These are phyloP conservation scores for Penicillium sp. DNA, from an alignment of 2,329 filamentous ascomycete species.

Conservation along the genomic window DNA sequence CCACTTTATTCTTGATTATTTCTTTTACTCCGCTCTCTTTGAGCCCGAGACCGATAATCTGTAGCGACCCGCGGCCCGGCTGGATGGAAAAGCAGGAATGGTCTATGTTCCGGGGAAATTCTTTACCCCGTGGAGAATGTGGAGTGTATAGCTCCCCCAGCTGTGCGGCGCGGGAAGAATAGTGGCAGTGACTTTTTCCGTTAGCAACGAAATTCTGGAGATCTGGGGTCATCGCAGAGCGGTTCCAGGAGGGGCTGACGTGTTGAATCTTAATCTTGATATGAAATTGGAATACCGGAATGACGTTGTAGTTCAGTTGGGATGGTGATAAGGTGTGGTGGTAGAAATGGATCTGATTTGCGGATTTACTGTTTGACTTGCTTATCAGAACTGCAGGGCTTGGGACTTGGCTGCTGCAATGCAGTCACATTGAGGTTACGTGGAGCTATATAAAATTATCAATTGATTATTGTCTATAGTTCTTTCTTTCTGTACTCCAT, in stretches of 20 bases:
- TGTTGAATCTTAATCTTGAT: neutral
- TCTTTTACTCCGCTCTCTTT: neutral
- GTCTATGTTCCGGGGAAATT: slow-evolving; percentile 1
- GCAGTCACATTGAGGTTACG: neutral
- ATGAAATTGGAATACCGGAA: neutral
- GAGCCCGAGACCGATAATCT: neutral
- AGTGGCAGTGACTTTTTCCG: slow-evolving; percentile 14
- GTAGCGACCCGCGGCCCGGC: slow-evolving; percentile 1
- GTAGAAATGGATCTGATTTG: neutral
- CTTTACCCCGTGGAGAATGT: slow-evolving; percentile 12
- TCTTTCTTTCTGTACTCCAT: neutral
- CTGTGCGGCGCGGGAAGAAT: slow-evolving; percentile 1
- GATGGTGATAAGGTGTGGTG: neutral
- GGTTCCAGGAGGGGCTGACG: neutral
- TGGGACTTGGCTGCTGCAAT: neutral
- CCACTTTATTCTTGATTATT: neutral
- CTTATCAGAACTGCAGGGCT: neutral
- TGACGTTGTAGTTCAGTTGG: neutral
- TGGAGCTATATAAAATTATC: neutral
- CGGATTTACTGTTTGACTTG: neutral
- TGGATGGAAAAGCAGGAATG: neutral
- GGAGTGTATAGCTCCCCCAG: neutral
- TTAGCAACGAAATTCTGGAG: neutral
- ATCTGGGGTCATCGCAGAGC: neutral
- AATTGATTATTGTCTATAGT: neutral